Evolutionary conservation across 2,329 filamentous ascomycete species (phyloP), one percentile per base, ranked within the genome.

Genomic region (Stachybotrys chlorohalonatus): DNA sequence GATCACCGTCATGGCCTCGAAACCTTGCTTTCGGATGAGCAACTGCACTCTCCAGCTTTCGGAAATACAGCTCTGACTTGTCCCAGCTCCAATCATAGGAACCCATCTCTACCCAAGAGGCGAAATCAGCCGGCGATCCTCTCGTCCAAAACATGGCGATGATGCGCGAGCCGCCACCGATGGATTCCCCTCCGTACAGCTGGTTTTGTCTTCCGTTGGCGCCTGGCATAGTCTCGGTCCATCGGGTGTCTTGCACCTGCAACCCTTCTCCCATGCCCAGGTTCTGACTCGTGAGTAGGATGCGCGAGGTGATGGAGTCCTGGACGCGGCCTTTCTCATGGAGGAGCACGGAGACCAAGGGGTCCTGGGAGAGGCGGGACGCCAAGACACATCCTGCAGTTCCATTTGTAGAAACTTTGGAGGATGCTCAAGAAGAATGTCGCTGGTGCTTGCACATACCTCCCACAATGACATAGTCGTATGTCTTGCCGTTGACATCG

Each of bases 361-460:
- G 65, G 53, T 71, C 66, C 54, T 74, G 70, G 13, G 66, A 70
- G 1, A 79, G 66, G 45, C 75, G 70, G 24, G 72, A 72, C 5
- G 75, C 76, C 52, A 79, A 56, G 2, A 74, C 73, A 62, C 74
- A 75, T 31, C 75, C 76, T 32, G 75, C 73, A 2, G 75, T 77
- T 24, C 76, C 76, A 47, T 75, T 74, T 66, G 49, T 9, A 24
- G 13, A 49, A n/a, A 31, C 31, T 5, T 51, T 39, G 39, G 31
- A 24, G 7, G 31, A 32, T n/a, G 46, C 46, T 16, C 7, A 16
- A 47, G 32, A 39, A 39, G 16, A 31, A 2, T 15, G 4, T 42
- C 13, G 16, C 32, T 11, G 5, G 11, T 16, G 16, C 24, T 1
- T 17, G 24, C 4, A 24, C 58, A 55, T 46, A 66, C 64, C 67